Conservation (phyloP, 331 rosid genomes). For the Saraca asoca region DNA sequence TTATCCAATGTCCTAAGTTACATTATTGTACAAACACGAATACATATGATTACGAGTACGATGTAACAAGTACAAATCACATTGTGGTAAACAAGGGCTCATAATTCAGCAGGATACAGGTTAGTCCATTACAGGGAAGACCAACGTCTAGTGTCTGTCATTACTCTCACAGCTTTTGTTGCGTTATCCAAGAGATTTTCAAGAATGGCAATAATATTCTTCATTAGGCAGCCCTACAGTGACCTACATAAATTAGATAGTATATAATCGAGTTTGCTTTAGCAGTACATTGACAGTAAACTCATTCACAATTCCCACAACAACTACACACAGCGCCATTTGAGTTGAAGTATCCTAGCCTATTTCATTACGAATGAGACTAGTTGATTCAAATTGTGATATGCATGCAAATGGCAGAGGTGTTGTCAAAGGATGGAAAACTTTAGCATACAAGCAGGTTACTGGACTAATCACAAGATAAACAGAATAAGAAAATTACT, state of each 20-base stretch:
- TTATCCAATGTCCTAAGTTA: slow-evolving; percentile 37
- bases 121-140: too few species aligned
- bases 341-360: neutral
- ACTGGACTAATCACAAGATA: neutral
- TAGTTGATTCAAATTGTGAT: too few species aligned
- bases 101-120: too few species aligned
- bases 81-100: too few species aligned
- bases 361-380: neutral
- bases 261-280: slow-evolving; percentile 3
- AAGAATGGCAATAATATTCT: too few species aligned
- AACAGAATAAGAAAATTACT: neutral
- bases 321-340: neutral
- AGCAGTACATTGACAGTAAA: slow-evolving; percentile 4
- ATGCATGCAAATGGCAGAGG: too few species aligned
- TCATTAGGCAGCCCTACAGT: neutral
- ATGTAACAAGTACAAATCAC: neutral
- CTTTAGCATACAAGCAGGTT: neutral
- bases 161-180: too few species aligned
- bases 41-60: slow-evolving; percentile 11
- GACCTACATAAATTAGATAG: slow-evolving; percentile 30
- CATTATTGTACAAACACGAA: slow-evolving; percentile 36
- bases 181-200: too few species aligned
- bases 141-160: too few species aligned
- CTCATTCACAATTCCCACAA: neutral
- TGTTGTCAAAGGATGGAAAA: too few species aligned